Base-by-base conservation (phyloP, 116 monocot genomes). In the Dioscorea cayenensis region DNA sequence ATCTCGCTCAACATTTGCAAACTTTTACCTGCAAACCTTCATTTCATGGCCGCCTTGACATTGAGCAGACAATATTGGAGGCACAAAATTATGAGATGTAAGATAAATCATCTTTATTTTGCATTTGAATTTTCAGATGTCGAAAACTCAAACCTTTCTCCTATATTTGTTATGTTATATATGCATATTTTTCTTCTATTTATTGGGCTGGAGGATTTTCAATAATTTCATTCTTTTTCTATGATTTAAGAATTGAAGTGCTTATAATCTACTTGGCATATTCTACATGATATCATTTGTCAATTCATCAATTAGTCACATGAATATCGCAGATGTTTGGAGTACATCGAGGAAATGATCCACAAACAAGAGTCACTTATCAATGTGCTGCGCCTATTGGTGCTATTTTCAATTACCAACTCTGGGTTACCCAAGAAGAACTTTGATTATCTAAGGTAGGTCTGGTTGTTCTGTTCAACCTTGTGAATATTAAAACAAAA, bases 301-400 rank as follows among this genome's bases (percentile, higher is more conserved):
- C 25, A 14, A 22, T 55, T 69, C 27, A 49, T 69, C 50, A 52
- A 23, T 22, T 69, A 14, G 49, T 55, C 5, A 65, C 16, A 23
- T 7, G 37, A n/a, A 69, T 59, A 36, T 22, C 71, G 69, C 94
- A 99, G 99, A 79, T 99, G 99, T 61, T 87, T 94, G 67, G 99
- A 99, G 75, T 91, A 94, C 77, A 91, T 99, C 65, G 99, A 99
- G 69, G 99, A 99, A 85, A 91, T 99, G 99, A 94, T 99, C 65
- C 94, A 94, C 71, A 99, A 99, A 58, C 99, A 99, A 70, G 99
- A 99, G 75, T 83, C 99, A 16, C 79, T 99, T 77, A 63, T 87
- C 71, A 82, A 64, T 69, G 89, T 99, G 21, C 78, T 99, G 32
- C 89, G 99, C 48, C 68, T 94, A 37, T 71, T 99, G 76, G 89